Base-by-base conservation (phyloP, 1,284 basidiomycete genomes). In the Sporisorium iseilematis-ciliati region DNA sequence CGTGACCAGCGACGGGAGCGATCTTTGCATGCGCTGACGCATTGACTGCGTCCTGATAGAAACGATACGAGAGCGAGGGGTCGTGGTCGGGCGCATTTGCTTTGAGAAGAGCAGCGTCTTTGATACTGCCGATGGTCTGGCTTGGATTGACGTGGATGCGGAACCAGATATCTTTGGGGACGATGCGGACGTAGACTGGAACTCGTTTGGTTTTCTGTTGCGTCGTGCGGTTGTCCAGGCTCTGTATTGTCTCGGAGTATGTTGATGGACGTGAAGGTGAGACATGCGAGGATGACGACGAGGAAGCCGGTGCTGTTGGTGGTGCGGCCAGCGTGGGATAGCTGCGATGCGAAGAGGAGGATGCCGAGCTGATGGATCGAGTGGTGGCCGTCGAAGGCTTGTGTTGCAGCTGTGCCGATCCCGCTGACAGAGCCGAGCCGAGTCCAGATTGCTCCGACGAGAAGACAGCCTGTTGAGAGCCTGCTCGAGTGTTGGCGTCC, bases 101-200 rank as follows among this genome's bases (percentile, higher is more conserved):
- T 33, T 46, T 62, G 20, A 38, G 49, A 18, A 81, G 57, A 1
- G 76, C 69, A 0, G 54, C 42, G 18, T 80, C 78, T 40, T 81
- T 81, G 57, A 81, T 65, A 2, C 70, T 58, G 5, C 62, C 73
- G 48, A 81, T 72, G 33, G 66, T 81, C 23, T 68, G 67, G n/a
- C 31, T 68, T 2, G 73, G 57, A 41, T 52, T 31, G 21, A 80
- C 33, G 42, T 81, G 77, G 10, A 80, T 56, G 20, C 79, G 59
- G 6, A 81, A 35, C 78, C 78, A 81, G 3, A 78, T 51, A 46
- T 81, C 79, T 31, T 78, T 79, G 31, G 78, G 79, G 0, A 81
- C 78, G 29, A 81, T 67, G 26, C 79, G 75, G 25, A 81, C 55
- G 53, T 81, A 77, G 56, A 81, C 29, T 7, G 79, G 77, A 6